Base-by-base conservation (phyloP, 768 basidiomycete species). In the Leccinum obscurum region DNA sequence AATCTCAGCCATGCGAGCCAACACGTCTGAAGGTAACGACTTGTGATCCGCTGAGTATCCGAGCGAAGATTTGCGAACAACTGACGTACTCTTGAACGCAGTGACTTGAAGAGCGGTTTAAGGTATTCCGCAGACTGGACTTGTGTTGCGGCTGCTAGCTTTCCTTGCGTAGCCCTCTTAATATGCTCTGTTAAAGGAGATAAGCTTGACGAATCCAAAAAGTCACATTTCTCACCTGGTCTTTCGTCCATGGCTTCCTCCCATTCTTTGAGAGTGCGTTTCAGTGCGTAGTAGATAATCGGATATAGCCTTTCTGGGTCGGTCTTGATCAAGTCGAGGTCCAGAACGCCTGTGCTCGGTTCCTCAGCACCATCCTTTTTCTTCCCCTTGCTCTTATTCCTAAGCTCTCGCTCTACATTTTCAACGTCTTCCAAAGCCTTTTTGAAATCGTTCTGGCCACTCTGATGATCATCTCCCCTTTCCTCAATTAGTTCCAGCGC, bases 261-360 rank as follows among this genome's bases (percentile, higher is more conserved):
- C 97, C 97, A 99, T 70, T 99, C 97, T 68, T 94, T 94, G 55
- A 98, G 79, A 6, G 88, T 89, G 62, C 89, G 82, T 80, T 98
- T 98, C 59, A 98, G 77, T 2, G 95, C 93, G 71, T 95, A 94
- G 70, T 99, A 99, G 54, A 99, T 98, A 67, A 98, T 80, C 0
- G 97, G 97, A 71, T 99, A 98, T 30, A 98, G 78, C 75, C 92
- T 97, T 78, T 96, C 92, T 7, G 94, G 92, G 72, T 98, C 93
- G 17, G 85, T 85, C 80, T 94, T 96, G 69, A 98, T 73, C 61
- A 98, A 80, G 6, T 72, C 78, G 30, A 98, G 73, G 73, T 99
- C 93, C 52, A 99, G 77, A 9, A 93, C 75, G 9, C 84, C 86
- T 20, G 77, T 77, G 32, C 68, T 73, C 48, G 78, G 76, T 32